Evolutionary conservation across 768 basidiomycete genomes (phyloP).

Genomic region (Rossbeevera mucosa): DNA sequence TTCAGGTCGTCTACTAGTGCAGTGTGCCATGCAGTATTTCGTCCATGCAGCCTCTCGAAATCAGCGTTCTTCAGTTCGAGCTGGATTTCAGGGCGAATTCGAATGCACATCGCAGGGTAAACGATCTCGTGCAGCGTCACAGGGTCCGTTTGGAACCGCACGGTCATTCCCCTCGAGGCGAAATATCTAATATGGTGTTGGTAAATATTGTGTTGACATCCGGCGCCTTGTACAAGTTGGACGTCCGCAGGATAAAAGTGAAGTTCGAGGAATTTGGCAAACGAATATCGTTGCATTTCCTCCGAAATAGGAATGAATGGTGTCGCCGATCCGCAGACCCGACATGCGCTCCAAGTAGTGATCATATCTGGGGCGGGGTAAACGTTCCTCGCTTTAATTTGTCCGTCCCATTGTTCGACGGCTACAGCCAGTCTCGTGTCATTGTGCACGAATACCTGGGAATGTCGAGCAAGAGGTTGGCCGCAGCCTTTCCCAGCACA

Average conservation of each 20-base stretch:
- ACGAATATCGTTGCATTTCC: conserved; percentile 91
- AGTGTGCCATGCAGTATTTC: conserved; percentile 72
- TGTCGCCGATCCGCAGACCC: conserved; percentile 70
- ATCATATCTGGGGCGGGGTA: conserved; percentile 69
- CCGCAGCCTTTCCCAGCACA: conserved; percentile 85
- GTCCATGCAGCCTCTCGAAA: conserved; percentile 67
- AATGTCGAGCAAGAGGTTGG: conserved; percentile 76
- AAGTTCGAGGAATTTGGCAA: conserved; percentile 93
- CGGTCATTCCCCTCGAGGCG: conserved; percentile 74
- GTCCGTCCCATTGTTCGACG: conserved; percentile 84
- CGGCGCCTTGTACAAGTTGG: conserved; percentile 78
- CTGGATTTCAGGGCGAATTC: conserved; percentile 81
- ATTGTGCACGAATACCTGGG: conserved; percentile 88
- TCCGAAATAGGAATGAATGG: conserved; percentile 87
- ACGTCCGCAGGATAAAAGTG: conserved; percentile 93
- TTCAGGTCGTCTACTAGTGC: conserved; percentile 72
- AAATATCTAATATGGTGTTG: conserved; percentile 92
- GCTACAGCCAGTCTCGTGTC: conserved; percentile 77
- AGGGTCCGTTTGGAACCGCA: conserved; percentile 83
- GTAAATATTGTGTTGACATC: conserved; percentile 93
- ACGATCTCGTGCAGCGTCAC: conserved; percentile 81
- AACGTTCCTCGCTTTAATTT: conserved; percentile 55
- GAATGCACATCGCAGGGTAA: conserved; percentile 83
- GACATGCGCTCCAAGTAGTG: conserved; percentile 90
- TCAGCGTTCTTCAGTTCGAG: conserved; percentile 91